phyloP scores from a whole-genome alignment of 192 early-diverging fungal species.

The Linnemannia exigua region DNA sequence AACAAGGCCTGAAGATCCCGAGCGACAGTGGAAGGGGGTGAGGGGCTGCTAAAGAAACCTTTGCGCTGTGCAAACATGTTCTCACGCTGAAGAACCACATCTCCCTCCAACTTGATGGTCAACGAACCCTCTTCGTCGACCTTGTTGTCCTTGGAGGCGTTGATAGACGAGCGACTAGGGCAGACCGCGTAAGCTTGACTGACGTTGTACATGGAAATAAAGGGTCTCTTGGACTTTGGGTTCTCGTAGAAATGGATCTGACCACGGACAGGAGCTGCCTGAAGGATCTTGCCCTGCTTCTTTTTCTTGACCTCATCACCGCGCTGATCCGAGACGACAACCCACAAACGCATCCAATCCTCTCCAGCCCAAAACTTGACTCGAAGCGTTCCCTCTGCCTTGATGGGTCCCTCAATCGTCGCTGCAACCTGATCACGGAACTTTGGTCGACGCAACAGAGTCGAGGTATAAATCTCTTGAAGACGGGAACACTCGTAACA shows the following conservation, averaged over 20 bases:
- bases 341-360: constrained; percentile 65
- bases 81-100: constrained; percentile 53
- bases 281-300: constrained; percentile 60
- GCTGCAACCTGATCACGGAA: constrained; percentile 62
- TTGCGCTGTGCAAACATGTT: constrained; percentile 25
- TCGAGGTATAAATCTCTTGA: constrained; percentile 81
- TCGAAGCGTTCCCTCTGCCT: constrained; percentile 69
- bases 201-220: constrained; percentile 65
- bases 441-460: constrained; percentile 59
- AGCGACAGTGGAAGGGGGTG: constrained; percentile 26
- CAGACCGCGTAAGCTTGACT: constrained; percentile 70
- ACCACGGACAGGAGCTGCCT: constrained; percentile 59
- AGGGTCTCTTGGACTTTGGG: constrained; percentile 64
- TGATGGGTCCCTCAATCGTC: constrained; percentile 67
- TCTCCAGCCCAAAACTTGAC: constrained; percentile 65
- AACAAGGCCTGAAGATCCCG: constrained; percentile 39
- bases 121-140: constrained; percentile 49
- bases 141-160: constrained; percentile 52
- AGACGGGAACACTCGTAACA: constrained; percentile 82
- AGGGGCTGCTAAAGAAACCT: constrained; percentile 43
- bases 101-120: constrained; percentile 51
- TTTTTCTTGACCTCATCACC: constrained; percentile 64
- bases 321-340: constrained; percentile 66
- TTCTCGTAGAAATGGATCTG: constrained; percentile 67
- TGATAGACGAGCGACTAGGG: constrained; percentile 54